Evolutionary conservation across 1,284 basidiomycete genomes (phyloP), one percentile per base, ranked within the genome.

Genomic region (Volvariella volvacea): DNA sequence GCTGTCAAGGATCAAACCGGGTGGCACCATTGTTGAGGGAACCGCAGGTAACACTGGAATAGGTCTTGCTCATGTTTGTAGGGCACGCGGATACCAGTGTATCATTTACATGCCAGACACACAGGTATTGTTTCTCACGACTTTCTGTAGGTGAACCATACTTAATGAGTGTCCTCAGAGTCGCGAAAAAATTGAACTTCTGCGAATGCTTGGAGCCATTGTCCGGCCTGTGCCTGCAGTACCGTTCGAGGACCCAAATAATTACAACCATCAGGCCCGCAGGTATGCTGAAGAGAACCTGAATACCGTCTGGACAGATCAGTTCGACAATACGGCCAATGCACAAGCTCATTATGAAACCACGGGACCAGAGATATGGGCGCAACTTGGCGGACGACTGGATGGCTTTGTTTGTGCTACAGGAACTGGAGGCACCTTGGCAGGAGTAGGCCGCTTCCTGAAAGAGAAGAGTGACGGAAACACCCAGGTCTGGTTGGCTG

Each of bases 41-140:
- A 99, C 95, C 0, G 95, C 95, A 22, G 95, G 95, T n/a, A 99
- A 99, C 70, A 99, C 95, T 4, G 95, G 94, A 42, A 97, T 97
- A 51, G 94, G 94, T 39, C 78, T 98, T 28, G 93, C 94, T 3
- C 93, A 94, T 59, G 91, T 98, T 44, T 98, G 95, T 67, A 74
- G 95, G 55, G 80, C 90, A 20, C 82, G 78, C 54, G 94, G 96
- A 2, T 99, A 99, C 74, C 88, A 85, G 63, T 98, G 95, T 60
- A 94, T 99, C n/a, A 99, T 99, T 60, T 99, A 92, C 78, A 98
- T 99, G 95, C 95, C 95, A 41, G 78, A 97, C 66, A 92, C 86
- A 1, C 93, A 96, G 76, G 88, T 85, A 49, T 20, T 6, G 66
- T 52, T 22, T 34, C 32, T 36, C 22, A 28, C 32, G 30, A 34